Evolutionary conservation across 2,329 filamentous ascomycete species (phyloP).

Genomic region (Ascosphaera pollenicola): DNA sequence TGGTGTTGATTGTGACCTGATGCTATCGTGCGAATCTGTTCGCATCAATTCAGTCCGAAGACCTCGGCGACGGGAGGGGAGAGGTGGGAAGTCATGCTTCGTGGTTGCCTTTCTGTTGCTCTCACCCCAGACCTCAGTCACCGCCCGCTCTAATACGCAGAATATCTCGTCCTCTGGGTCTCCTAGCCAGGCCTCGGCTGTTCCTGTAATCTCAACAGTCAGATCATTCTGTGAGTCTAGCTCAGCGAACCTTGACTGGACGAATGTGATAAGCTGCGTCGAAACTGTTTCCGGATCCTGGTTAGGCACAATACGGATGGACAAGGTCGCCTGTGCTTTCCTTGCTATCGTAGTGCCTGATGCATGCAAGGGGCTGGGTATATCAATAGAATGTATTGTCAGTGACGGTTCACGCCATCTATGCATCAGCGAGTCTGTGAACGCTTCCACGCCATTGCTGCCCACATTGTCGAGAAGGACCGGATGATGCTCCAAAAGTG

Average conservation of each 20-base stretch:
- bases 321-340: constrained; percentile 27
- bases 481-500: constrained; percentile 51
- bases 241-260: constrained; percentile 46
- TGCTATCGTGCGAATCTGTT: constrained; percentile 1
- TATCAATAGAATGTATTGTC: constrained; percentile 76
- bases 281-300: constrained; percentile 70
- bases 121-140: constrained; percentile 59
- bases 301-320: constrained; percentile 77
- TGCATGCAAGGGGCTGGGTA: constrained; percentile 53
- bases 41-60: not conserved
- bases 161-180: constrained; percentile 84
- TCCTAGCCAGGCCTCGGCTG: constrained; percentile 89
- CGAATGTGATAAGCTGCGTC: constrained; percentile 40
- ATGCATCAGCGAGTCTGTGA: constrained; percentile 51
- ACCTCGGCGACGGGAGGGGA: not conserved
- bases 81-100: not conserved
- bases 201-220: constrained; percentile 68
- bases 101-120: constrained; percentile 6
- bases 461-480: constrained; percentile 89
- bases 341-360: constrained; percentile 70
- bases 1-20: constrained; percentile 2
- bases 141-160: constrained; percentile 62
- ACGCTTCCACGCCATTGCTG: constrained; percentile 61
- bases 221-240: constrained; percentile 66
- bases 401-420: constrained; percentile 89